Base-by-base conservation (phyloP, 768 basidiomycete genomes). In the Russula emetica region DNA sequence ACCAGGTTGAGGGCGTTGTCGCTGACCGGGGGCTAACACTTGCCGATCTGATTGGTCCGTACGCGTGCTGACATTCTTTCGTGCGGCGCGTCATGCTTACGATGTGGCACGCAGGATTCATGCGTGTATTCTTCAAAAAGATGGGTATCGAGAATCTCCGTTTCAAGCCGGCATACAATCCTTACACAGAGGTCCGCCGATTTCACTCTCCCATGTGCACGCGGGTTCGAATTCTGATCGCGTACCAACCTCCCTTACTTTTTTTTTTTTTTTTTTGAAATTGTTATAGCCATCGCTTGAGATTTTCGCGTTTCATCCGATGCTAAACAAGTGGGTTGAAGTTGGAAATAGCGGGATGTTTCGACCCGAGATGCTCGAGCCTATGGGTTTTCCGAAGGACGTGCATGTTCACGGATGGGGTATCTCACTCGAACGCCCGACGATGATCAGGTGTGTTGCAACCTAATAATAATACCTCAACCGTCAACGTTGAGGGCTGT, bases 301-400 rank as follows among this genome's bases (percentile, higher is more conserved):
- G 77, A 96, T 99, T 65, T 99, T 98, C 76, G 94, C 95, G 32
- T 99, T 95, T 83, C 97, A 99, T 71, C 92, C 94, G 44, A 84
- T 87, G 76, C 83, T 98, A 44, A 80, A 90, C 74, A 90, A 90
- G 70, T 97, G 94, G 94, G 95, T 98, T 40, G 96, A 98, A 75
- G 93, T 98, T 36, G 96, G 96, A 40, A 98, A 98, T 77, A 96
- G 94, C 72, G 97, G 97, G 26, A 96, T 99, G 91, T 99, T 99
- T 86, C 85, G 97, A 38, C 97, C 97, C 4, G 97, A 99, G 74
- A 98, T 99, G 96, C 80, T 99, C 36, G 94, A 94, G 73, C 94
- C 97, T 8, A 98, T 98, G 95, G 97, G 97, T 36, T 87, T 98
- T 73, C 97, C 97, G 0, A 90, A 92, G 68, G 94, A 94, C 71